Evolutionary conservation across 2,329 filamentous ascomycete genomes (phyloP).

Genomic region (Drechslera avenae): DNA sequence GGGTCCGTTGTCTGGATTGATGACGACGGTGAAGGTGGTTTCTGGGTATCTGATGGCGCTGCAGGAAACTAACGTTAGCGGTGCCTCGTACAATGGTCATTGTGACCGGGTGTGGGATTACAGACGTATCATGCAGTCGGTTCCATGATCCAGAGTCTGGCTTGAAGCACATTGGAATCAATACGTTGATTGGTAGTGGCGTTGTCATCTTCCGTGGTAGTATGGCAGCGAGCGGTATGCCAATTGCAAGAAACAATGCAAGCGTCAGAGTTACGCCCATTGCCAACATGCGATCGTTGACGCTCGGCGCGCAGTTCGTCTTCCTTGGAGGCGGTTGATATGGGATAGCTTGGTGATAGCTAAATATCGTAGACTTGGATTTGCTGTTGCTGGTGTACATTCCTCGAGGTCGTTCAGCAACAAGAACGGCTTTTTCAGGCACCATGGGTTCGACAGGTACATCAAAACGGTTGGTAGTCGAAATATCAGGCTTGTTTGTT

Average conservation of each 20-base stretch:
- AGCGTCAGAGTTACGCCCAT: slow-evolving; percentile 28
- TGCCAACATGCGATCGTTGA: slow-evolving; percentile 25
- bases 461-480: background rate
- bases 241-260: slow-evolving; percentile 22
- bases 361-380: slow-evolving; percentile 1
- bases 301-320: background rate
- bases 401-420: background rate
- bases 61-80: background rate
- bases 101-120: background rate
- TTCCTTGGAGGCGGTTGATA: background rate
- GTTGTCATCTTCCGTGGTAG: slow-evolving; percentile 29
- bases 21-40: slow-evolving; percentile 56
- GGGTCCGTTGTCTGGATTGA: slow-evolving; percentile 55
- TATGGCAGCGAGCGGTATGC: slow-evolving; percentile 27
- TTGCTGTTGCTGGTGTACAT: background rate
- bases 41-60: slow-evolving; percentile 40
- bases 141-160: slow-evolving; percentile 51
- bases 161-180: slow-evolving; percentile 57
- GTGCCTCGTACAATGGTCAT: background rate
- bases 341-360: background rate
- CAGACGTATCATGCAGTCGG: slow-evolving; percentile 1
- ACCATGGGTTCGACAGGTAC: background rate
- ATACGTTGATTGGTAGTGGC: slow-evolving; percentile 40
- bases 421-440: background rate
- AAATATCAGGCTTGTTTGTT: background rate